These are phyloP conservation scores for Alternaria triticimaculans DNA, from an alignment of 2,329 filamentous ascomycete genomes.

Conservation along the genomic window DNA sequence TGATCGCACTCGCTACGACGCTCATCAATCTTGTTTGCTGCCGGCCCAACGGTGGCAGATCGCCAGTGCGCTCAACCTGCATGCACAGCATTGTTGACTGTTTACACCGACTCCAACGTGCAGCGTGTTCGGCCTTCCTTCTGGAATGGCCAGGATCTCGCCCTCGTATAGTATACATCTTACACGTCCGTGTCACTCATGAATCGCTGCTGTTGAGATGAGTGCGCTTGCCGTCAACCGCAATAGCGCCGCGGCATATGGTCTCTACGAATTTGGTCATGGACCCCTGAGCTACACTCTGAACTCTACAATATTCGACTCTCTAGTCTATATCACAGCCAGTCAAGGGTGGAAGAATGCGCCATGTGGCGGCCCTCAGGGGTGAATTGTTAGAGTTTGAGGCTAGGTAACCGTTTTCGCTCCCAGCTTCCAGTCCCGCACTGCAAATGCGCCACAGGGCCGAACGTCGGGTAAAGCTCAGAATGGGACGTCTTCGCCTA, in stretches of 20 bases:
- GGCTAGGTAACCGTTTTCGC: constrained; percentile 9
- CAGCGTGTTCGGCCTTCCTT: not conserved
- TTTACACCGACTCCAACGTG: not conserved
- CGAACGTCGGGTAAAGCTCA: constrained; percentile 2
- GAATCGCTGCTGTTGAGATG: constrained; percentile 2
- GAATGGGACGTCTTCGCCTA: constrained; percentile 5
- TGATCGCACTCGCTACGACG: constrained; percentile 15
- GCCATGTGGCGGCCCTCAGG: constrained; percentile 2
- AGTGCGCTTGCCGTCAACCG: not conserved
- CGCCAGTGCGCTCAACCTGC: not conserved
- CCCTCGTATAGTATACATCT: constrained; percentile 3
- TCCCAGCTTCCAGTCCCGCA: constrained; percentile 9
- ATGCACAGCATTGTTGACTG: constrained; percentile 4
- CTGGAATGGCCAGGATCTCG: not conserved
- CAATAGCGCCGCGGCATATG: constrained; percentile 1
- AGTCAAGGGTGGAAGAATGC: constrained; percentile 1
- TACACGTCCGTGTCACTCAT: constrained; percentile 1
- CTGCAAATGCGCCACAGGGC: constrained; percentile 3
- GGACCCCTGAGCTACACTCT: constrained; percentile 3
- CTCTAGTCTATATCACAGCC: not conserved
- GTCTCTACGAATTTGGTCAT: not conserved
- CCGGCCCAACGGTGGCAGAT: not conserved
- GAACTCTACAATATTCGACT: not conserved
- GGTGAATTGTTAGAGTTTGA: not conserved
- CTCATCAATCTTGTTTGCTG: not conserved